A percentile compares a stretch with the other conserved stretches of the same genome.
phyloP scores from a whole-genome alignment of 139 green algal species.

The Chlamydomonas incerta region DNA sequence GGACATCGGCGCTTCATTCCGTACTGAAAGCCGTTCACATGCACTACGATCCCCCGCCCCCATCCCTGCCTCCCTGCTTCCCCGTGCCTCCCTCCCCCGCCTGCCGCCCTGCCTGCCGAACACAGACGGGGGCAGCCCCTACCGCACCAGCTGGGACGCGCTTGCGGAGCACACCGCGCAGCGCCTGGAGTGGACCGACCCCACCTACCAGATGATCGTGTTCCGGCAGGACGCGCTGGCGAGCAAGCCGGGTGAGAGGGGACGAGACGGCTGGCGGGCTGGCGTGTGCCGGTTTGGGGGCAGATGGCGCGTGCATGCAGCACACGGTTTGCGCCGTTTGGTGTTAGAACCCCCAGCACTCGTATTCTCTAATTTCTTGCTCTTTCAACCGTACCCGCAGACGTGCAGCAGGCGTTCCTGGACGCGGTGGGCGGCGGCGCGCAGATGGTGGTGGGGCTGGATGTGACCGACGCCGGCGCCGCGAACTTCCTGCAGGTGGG shows the following conservation, averaged over 20 bases:
- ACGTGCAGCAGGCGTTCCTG: neutral
- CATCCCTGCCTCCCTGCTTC: neutral
- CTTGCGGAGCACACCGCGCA: conserved; percentile 68
- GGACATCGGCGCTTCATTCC: too few relatives aligned
- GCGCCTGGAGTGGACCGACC: conserved; percentile 65
- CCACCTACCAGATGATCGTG: conserved; percentile 55
- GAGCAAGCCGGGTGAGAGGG: neutral
- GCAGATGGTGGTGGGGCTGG: conserved; percentile 44
- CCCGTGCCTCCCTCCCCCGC: neutral
- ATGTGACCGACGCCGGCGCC: conserved; percentile 8
- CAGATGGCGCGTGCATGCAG: neutral
- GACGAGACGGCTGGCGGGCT: neutral
- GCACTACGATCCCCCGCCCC: too few relatives aligned
- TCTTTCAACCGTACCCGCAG: neutral
- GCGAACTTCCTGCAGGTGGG: conserved; percentile 26
- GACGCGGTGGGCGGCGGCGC: neutral
- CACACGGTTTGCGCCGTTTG: too few relatives aligned
- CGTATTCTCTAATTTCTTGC: too few relatives aligned
- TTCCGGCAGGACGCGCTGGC: conserved; percentile 45
- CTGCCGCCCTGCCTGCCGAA: neutral
- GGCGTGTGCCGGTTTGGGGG: too few relatives aligned
- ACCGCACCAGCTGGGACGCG: conserved; percentile 59
- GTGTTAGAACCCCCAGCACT: too few relatives aligned
- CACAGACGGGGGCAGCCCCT: conserved; percentile 24
- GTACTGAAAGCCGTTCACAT: too few relatives aligned